Percentiles rank a stretch among this genome's conserved stretches.
These are phyloP conservation scores for Talaromyces sp. DNA, from an alignment of 2,329 filamentous ascomycete species.

Conservation along the genomic window DNA sequence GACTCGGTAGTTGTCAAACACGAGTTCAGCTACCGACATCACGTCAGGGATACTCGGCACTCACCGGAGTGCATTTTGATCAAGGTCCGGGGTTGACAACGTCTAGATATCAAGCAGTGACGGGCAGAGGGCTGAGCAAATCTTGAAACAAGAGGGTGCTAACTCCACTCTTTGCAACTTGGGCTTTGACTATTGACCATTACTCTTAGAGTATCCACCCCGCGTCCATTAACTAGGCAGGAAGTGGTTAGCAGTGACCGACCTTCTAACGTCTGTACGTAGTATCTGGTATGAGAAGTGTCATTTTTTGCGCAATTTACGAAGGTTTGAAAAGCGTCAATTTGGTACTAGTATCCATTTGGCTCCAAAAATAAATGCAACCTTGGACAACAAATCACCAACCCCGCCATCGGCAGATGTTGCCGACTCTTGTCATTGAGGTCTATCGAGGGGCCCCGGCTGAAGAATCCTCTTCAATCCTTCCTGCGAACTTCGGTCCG, in stretches of 20 bases:
- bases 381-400: conserved; percentile 1
- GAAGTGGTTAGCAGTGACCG: background rate
- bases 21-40: background rate
- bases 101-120: background rate
- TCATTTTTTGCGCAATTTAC: background rate
- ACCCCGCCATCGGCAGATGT: background rate
- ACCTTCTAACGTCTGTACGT: background rate
- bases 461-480: background rate
- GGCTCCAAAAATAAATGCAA: conserved; percentile 4
- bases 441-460: background rate
- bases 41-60: background rate
- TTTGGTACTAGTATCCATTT: background rate
- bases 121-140: too few relatives aligned
- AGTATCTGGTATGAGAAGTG: background rate
- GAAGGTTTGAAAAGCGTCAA: conserved; percentile 6
- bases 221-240: background rate
- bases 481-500: background rate
- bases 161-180: background rate
- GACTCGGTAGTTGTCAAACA: background rate
- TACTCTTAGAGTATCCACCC: background rate
- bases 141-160: background rate
- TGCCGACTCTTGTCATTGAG: background rate
- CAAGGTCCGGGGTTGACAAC: background rate
- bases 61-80: background rate
- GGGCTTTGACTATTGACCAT: background rate